phyloP scores from a whole-genome alignment of 2,329 filamentous ascomycete genomes.

The Calonectria ilicicola region DNA sequence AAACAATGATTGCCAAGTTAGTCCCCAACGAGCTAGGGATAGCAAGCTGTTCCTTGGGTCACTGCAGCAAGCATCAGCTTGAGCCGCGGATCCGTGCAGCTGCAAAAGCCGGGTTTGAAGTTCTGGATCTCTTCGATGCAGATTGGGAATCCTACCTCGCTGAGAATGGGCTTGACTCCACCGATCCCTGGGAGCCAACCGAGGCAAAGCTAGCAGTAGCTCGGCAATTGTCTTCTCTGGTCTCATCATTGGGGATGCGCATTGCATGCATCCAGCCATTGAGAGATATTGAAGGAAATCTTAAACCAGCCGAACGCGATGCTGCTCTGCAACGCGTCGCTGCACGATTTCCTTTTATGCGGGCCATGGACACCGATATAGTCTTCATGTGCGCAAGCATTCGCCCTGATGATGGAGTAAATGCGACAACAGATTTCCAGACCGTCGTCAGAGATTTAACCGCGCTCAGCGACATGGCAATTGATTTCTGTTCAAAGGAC shows the following conservation, averaged over 20 bases:
- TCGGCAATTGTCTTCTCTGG: slow-evolving; percentile 10
- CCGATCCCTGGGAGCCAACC: slow-evolving; percentile 28
- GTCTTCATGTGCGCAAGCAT: slow-evolving; percentile 33
- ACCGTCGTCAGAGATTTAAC: slow-evolving; percentile 25
- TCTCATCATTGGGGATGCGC: slow-evolving; percentile 23
- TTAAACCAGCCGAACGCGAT: slow-evolving; percentile 7
- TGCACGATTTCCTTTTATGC: slow-evolving; percentile 30
- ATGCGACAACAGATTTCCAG: slow-evolving; percentile 25
- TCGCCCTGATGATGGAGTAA: slow-evolving; percentile 24
- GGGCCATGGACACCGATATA: slow-evolving; percentile 28
- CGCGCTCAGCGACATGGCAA: slow-evolving; percentile 20
- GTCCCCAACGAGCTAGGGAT: slow-evolving; percentile 27
- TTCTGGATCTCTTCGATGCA: slow-evolving; percentile 30
- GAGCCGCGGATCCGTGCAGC: slow-evolving; percentile 23
- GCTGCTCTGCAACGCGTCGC: slow-evolving; percentile 23
- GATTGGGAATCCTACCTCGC: slow-evolving; percentile 28
- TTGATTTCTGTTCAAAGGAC: slow-evolving; percentile 10
- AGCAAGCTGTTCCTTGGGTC: slow-evolving; percentile 25
- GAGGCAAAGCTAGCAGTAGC: slow-evolving; percentile 23
- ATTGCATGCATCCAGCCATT: slow-evolving; percentile 30
- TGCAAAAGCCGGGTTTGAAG: slow-evolving; percentile 20
- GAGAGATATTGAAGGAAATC: slow-evolving; percentile 27
- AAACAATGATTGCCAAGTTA: slow-evolving; percentile 11
- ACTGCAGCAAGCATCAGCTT: slow-evolving; percentile 24
- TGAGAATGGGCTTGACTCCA: slow-evolving; percentile 26